Evolutionary conservation across 345 rosid genomes (phyloP).

Genomic region (Acer negundo): DNA sequence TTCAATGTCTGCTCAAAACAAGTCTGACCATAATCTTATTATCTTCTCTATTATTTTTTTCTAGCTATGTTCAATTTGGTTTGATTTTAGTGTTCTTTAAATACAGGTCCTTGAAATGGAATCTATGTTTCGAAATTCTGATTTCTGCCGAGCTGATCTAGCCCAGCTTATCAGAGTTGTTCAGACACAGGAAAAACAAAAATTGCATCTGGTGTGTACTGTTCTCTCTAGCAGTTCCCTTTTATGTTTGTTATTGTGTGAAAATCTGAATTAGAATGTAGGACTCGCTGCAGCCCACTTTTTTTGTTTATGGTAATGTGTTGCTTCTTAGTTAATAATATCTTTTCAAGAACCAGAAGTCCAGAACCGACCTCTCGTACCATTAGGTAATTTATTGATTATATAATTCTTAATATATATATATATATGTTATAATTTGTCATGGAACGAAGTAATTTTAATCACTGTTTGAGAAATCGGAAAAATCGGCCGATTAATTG

Average conservation of each 20-base stretch:
- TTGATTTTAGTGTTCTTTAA: slow-evolving; percentile 5
- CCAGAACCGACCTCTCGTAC: neutral
- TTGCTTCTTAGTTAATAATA: neutral
- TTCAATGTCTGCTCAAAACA: slow-evolving; percentile 93
- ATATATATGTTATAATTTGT: neutral
- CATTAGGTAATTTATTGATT: neutral
- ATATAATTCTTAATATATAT: neutral
- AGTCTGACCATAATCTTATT: slow-evolving; percentile 26
- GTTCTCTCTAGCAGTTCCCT: neutral
- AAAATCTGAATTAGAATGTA: neutral
- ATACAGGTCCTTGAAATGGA: slow-evolving; percentile 77
- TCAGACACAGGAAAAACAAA: slow-evolving; percentile 86
- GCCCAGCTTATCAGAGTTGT: slow-evolving; percentile 71
- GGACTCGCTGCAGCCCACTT: neutral
- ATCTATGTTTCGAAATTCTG: slow-evolving; percentile 53
- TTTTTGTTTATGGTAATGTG: neutral
- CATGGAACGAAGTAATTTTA: neutral
- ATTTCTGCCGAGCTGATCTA: slow-evolving; percentile 59
- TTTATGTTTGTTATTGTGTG: neutral
- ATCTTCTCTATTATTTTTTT: neutral
- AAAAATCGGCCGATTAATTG: too few relatives aligned
- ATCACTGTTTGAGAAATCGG: too few relatives aligned
- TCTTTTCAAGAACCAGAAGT: neutral
- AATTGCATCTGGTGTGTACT: slow-evolving; percentile 64
- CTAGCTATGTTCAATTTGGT: neutral